Evolutionary conservation across 192 early-diverging fungal genomes (phyloP).

Genomic region (Umbelopsis sp.): DNA sequence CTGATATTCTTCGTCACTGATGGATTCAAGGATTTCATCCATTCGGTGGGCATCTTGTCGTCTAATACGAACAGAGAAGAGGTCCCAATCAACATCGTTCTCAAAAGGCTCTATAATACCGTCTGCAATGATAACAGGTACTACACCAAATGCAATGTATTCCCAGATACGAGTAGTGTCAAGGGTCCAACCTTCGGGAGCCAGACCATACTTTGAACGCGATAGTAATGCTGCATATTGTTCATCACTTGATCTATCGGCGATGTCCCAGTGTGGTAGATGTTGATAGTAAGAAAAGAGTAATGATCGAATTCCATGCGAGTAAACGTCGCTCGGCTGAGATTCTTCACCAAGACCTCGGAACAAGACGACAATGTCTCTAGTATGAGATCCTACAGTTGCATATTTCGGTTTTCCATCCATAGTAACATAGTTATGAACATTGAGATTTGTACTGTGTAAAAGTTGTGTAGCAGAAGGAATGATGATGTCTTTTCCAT

Average conservation of each 20-base stretch:
- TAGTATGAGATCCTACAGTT: not conserved
- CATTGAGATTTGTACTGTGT: conserved; percentile 30
- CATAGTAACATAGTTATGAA: conserved; percentile 18
- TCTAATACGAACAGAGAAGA: conserved; percentile 39
- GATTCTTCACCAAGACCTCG: conserved; percentile 36
- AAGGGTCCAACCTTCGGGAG: conserved; percentile 46
- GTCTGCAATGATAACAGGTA: conserved; percentile 51
- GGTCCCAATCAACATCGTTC: conserved; percentile 51
- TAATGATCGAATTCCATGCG: conserved; percentile 42
- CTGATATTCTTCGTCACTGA: conserved; percentile 44
- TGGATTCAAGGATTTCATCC: conserved; percentile 32
- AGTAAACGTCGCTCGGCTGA: conserved; percentile 36
- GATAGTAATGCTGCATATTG: conserved; percentile 46
- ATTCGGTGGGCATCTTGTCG: conserved; percentile 45
- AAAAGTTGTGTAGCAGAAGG: conserved; percentile 41
- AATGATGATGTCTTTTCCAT: conserved; percentile 43
- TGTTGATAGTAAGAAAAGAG: conserved; percentile 37
- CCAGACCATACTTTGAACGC: conserved; percentile 42
- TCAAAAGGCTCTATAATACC: conserved; percentile 52
- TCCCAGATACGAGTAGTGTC: conserved; percentile 50
- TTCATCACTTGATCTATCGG: conserved; percentile 19
- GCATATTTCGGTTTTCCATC: conserved; percentile 29
- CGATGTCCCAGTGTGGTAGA: conserved; percentile 44
- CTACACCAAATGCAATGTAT: conserved; percentile 52
- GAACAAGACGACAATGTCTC: conserved; percentile 40